Evolutionary conservation across 2,329 filamentous ascomycete species (phyloP), one percentile per base, ranked within the genome.

Genomic region (Sclerotinia spermophila): DNA sequence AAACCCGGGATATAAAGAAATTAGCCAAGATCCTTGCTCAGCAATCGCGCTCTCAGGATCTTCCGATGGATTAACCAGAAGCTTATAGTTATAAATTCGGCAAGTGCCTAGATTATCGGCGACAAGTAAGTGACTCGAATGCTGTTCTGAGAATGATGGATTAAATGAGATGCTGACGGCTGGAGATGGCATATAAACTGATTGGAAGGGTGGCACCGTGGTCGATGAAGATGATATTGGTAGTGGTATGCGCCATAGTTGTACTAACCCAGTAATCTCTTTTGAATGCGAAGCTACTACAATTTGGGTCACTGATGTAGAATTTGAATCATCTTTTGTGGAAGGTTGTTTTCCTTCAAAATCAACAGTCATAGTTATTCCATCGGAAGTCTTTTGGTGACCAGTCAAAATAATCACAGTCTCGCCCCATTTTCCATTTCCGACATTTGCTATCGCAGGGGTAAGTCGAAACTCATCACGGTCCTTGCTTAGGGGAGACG

Each of bases 371-470:
- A 90, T 84, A 2, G 88, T 85, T 17, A 90, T 77, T 7, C 86
- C 86, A 71, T 87, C 83, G 44, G 85, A 86, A 40, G 82, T 80
- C 72, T 82, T 85, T 60, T 81, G 80, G 76, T 88, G 86, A 1
- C 88, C 87, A 27, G 80, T 80, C 10, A 91, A 82, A 17, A 84
- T 77, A 1, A 85, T 82, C 35, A 90, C 79, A 0, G 83, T 84
- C 79, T 90, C 88, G 10, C 87, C 87, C 87, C 88, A 90, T n/a
- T 83, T 84, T 53, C 88, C 87, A 44, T 84, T 86, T 27, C 88
- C 88, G 48, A 85, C 85, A 72, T 83, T 84, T 30, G 83, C 85
- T 11, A 84, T 83, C 66, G 87, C 77, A 15, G 89, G 81, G 71
- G 82, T 83, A 27, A 80, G 79, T 68, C 82, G 83, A 35, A 90